A percentile compares a stretch with the other conserved stretches of the same genome.
These are phyloP conservation scores for Candida frijolesensis DNA, from an alignment of 1,139 yeast genomes.

Conservation along the genomic window DNA sequence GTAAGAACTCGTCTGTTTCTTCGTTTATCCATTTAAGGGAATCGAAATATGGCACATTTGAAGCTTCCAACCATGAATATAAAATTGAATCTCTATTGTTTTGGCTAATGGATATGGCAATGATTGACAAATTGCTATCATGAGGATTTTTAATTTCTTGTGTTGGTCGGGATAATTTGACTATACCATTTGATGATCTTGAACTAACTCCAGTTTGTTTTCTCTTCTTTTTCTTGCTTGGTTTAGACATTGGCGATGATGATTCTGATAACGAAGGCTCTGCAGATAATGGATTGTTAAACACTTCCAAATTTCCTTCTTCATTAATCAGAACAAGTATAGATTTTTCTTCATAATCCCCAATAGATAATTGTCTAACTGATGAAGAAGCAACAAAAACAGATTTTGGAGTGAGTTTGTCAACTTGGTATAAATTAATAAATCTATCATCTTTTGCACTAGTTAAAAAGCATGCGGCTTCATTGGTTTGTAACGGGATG, in stretches of 20 bases:
- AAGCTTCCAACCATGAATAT: constrained; percentile 74
- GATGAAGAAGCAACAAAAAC: constrained; percentile 72
- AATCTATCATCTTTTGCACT: constrained; percentile 80
- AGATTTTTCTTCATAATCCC: constrained; percentile 36
- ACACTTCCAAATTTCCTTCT: constrained; percentile 68
- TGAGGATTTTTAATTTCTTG: constrained; percentile 34
- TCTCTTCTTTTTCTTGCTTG: constrained; percentile 26
- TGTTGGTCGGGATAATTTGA: constrained; percentile 49
- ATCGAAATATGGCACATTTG: constrained; percentile 66
- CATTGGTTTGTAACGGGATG: constrained; percentile 26
- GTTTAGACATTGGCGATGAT: constrained; percentile 12
- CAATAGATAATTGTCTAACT: constrained; percentile 46
- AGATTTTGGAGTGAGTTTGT: constrained; percentile 40
- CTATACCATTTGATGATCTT: constrained; percentile 45
- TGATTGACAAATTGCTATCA: constrained; percentile 42
- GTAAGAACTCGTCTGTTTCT: constrained; percentile 26
- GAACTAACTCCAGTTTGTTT: constrained; percentile 43
- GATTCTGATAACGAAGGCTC: constrained; percentile 20
- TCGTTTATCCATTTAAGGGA: constrained; percentile 51
- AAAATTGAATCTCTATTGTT: constrained; percentile 43
- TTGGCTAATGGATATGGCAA: constrained; percentile 28
- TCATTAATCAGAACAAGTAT: constrained; percentile 63
- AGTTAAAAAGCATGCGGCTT: constrained; percentile 53
- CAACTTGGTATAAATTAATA: constrained; percentile 64
- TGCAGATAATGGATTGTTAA: constrained; percentile 53